These are phyloP conservation scores for Cnidoscolus chayamansa DNA, from an alignment of 441 rosid genomes.

Conservation along the genomic window DNA sequence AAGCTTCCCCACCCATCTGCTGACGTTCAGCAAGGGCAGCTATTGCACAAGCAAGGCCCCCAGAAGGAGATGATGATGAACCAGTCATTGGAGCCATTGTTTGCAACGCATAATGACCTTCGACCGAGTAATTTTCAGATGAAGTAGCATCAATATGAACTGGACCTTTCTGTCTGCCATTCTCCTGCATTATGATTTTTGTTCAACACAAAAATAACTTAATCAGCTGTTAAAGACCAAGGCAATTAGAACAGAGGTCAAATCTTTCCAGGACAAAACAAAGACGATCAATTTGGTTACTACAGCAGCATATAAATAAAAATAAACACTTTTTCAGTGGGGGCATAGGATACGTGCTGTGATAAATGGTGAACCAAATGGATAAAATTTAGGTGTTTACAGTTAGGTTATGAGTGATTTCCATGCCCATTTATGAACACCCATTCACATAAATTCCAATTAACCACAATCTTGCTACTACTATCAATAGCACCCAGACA, in stretches of 20 bases:
- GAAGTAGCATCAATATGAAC: constrained; percentile 37
- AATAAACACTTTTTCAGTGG: neutral
- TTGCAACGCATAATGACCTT: constrained; percentile 40
- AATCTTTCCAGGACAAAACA: neutral
- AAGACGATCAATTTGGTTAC: neutral
- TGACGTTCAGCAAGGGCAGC: constrained; percentile 93
- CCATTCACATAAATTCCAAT: no score
- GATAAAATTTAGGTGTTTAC: neutral
- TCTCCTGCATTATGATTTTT: constrained; percentile 47
- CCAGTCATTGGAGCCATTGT: constrained; percentile 41
- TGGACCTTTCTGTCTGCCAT: constrained; percentile 43
- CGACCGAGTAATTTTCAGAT: constrained; percentile 48
- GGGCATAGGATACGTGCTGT: neutral
- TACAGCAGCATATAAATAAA: neutral
- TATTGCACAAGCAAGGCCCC: constrained; percentile 80
- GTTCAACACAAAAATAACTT: constrained; percentile 2
- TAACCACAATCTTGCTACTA: no score
- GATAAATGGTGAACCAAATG: neutral
- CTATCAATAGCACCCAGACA: no score
- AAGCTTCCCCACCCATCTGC: constrained; percentile 62
- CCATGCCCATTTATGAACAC: no score
- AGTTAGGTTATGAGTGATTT: no score
- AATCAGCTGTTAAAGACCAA: neutral
- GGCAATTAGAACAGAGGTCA: neutral
- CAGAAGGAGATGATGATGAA: constrained; percentile 72